Evolutionary conservation across 495 filamentous ascomycete species (phyloP), one percentile per base, ranked within the genome.

Genomic region (Lichina pygmaea): DNA sequence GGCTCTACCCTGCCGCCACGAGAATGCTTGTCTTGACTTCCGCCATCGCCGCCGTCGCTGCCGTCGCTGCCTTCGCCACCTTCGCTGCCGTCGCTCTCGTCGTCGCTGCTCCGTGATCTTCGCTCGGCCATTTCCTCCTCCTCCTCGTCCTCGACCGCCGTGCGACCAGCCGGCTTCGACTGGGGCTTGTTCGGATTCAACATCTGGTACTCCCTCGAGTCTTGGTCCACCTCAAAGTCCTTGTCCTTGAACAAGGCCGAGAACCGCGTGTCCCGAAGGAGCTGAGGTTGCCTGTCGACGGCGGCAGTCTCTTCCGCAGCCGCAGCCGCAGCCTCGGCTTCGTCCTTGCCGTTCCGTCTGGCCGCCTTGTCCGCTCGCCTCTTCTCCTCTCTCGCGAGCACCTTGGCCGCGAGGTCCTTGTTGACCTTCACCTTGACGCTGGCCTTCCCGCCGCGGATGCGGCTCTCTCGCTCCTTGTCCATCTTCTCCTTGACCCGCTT

Each of bases 361-460:
- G 76, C 61, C n/a, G 66, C 60, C 50, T 66, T 61, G 10, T 72
- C 73, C 41, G 62, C 63, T n/a, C 77, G 64, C 34, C 75, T 70
- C 58, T 79, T 81, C 57, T 91, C 81, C 60, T 93, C 81, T 37
- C 72, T 65, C 47, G 76, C 69, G 52, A 84, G 61, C 34, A 95
- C 65, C 57, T 76, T 81, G 60, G 95, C 84, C 11, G 80, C 86
- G 46, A 94, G 61, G 46, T 66, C 73, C 55, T 77, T 74, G 63
- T 93, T 93, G 50, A 84, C 78, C 54, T 81, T 76, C 49, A 86
- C 79, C 65, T 86, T 89, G 68, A 86, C 92, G 55, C 75, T 79
- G 6, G 30, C 34, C 9, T 44, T 44, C 31, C 42, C 42, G 47
- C 86, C 83, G 50, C 91, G 67, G 55, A 99, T 95, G 49, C 91